phyloP scores from a whole-genome alignment of 495 filamentous ascomycete species.

The Penicillium antarcticum region DNA sequence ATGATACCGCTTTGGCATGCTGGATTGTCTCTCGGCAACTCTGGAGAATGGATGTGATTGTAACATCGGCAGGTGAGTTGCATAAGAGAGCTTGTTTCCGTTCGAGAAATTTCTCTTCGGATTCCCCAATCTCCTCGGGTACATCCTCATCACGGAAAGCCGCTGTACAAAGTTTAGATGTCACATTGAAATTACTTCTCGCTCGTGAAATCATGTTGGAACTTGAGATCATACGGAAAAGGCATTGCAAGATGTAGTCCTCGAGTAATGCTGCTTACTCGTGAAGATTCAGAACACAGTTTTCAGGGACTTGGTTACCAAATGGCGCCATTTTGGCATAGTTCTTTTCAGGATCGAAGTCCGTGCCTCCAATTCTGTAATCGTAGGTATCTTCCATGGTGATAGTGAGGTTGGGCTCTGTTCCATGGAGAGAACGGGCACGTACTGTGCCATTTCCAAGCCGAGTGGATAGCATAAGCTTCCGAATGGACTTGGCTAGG shows the following conservation, averaged over 20 bases:
- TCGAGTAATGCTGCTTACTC: background rate
- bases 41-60: slow-evolving; percentile 9
- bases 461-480: too few relatives aligned
- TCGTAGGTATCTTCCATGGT: background rate
- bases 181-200: background rate
- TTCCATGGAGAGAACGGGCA: background rate
- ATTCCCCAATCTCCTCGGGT: background rate
- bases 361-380: background rate
- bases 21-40: slow-evolving; percentile 31
- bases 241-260: background rate
- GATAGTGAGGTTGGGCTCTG: background rate
- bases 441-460: too few relatives aligned
- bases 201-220: slow-evolving; percentile 8
- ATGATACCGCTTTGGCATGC: slow-evolving; percentile 28
- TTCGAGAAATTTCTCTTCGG: background rate
- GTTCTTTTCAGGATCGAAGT: too few relatives aligned
- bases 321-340: too few relatives aligned
- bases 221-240: slow-evolving; percentile 7
- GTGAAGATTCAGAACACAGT: background rate
- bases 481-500: too few relatives aligned
- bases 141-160: slow-evolving; percentile 1
- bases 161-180: slow-evolving; percentile 1
- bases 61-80: background rate
- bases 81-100: background rate
- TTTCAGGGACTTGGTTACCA: too few relatives aligned